A percentile compares a stretch with the other conserved stretches of the same genome.
phyloP scores from a whole-genome alignment of 2,329 filamentous ascomycete genomes.

The Beauveria asiatica region DNA sequence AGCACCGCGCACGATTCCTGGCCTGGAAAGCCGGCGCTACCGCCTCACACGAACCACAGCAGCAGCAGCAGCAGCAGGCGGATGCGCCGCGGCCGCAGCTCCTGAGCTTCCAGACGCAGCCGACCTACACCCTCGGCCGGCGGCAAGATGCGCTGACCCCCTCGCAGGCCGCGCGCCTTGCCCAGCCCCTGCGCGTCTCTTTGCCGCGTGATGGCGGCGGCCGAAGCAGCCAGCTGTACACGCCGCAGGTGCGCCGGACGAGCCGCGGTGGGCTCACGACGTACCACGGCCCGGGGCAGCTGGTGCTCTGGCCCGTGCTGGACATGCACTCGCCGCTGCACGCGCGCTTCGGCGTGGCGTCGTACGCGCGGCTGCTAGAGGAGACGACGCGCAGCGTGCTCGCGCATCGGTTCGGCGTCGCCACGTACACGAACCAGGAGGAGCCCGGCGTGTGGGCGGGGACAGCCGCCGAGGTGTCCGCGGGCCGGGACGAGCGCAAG shows the following conservation, averaged over 20 bases:
- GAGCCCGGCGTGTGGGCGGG: conserved; percentile 80
- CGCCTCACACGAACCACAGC: conserved; percentile 7
- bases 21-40: conserved; percentile 28
- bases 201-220: conserved; percentile 16
- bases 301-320: conserved; percentile 88
- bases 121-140: conserved; percentile 84
- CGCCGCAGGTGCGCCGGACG: conserved; percentile 58
- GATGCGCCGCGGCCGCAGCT: conserved; percentile 56
- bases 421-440: conserved; percentile 51
- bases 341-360: conserved; percentile 55
- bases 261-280: conserved; percentile 86
- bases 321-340: conserved; percentile 59
- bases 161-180: conserved; percentile 37
- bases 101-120: conserved; percentile 72
- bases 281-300: conserved; percentile 89
- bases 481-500: conserved; percentile 48
- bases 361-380: conserved; percentile 74
- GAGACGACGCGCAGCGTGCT: conserved; percentile 63
- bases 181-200: conserved; percentile 29
- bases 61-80: neutral
- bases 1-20: conserved; percentile 25
- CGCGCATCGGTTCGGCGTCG: conserved; percentile 45
- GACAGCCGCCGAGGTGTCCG: neutral
- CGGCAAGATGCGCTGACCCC: conserved; percentile 53
- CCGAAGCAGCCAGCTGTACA: conserved; percentile 20